Evolutionary conservation across 2,329 filamentous ascomycete species (phyloP), one percentile per base, ranked within the genome.

Genomic region (Chalaropsis thielavioides): DNA sequence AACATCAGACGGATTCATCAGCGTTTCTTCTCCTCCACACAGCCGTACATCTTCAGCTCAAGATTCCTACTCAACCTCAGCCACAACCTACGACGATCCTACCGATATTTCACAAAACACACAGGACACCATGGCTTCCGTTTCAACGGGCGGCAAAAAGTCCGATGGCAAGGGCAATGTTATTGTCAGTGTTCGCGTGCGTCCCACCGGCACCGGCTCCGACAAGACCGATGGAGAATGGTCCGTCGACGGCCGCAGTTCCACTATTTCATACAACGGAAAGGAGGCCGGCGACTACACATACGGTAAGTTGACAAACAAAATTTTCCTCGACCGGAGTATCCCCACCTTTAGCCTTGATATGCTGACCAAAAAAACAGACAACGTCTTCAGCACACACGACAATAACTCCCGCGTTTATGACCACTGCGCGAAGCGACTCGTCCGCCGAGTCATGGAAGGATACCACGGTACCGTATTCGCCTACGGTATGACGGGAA

Each of bases 401-500:
- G 92, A 99, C 73, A 89, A 96, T 73, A 99, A 99, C 73, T 85
- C 90, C 63, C 87, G 88, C 73, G 94, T 99, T 10, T 99, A 99
- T 74, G 94, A 99, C 75, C 86, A 92, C 68, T 89, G 85, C 58
- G 94, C 94, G 54, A 97, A 97, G 76, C 88, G 94, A 68, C 80
- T 99, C 62, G 94, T 99, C 59, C 88, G 94, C 70, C 83, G 94
- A 71, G 94, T 99, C 61, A 99, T 99, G 94, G 94, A 99, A 78
- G 94, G 94, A 51, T 99, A 97, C 74, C 92, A 97, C 72, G 94
- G 92, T 67, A 99, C 94, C 0, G 94, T 99, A 27, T 97, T 99
- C 74, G 92, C 92, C 19, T 99, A 99, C 74, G 94, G 94, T 72
- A 97, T 97, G 92, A 99, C 94, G 97, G 94, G 94, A 68, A 97